Evolutionary conservation across 441 rosid genomes (phyloP).

Genomic region (Jatropha multifida): DNA sequence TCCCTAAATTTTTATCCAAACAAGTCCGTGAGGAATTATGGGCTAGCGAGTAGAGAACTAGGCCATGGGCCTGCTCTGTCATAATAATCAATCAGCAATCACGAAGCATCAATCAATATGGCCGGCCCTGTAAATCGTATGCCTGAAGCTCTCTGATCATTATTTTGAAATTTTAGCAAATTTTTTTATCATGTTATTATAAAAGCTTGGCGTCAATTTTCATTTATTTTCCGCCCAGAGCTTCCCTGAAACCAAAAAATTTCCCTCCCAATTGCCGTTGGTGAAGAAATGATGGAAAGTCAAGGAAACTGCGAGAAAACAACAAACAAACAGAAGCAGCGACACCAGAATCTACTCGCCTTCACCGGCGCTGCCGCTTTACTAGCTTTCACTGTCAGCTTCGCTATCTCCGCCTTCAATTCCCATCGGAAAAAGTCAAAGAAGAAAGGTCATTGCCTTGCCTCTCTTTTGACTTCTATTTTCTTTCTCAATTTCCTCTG

Average conservation of each 20-base stretch:
- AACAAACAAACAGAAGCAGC: constrained; percentile 32
- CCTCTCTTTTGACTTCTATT: constrained; percentile 2
- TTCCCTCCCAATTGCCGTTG: constrained; percentile 48
- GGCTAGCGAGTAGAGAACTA: background rate
- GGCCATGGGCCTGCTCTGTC: background rate
- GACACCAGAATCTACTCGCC: constrained; percentile 45
- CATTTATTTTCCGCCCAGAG: background rate
- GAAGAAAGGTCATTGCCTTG: constrained; percentile 46
- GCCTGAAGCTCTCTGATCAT: background rate
- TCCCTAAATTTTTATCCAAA: too few relatives aligned
- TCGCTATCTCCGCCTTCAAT: constrained; percentile 65
- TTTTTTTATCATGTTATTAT: background rate
- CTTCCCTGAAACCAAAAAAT: constrained; percentile 15
- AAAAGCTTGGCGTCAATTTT: background rate
- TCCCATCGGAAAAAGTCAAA: constrained; percentile 46
- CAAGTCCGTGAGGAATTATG: background rate
- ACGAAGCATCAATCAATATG: background rate
- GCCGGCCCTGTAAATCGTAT: background rate
- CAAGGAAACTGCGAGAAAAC: constrained; percentile 36
- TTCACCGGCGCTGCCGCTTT: constrained; percentile 80
- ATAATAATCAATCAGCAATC: background rate
- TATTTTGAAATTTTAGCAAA: background rate
- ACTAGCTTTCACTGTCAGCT: constrained; percentile 54
- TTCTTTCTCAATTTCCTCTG: background rate
- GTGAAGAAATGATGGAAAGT: constrained; percentile 39